Evolutionary conservation across 2,329 filamentous ascomycete genomes (phyloP), one percentile per base, ranked within the genome.

Genomic region (Hypoxylon rubiginosum): DNA sequence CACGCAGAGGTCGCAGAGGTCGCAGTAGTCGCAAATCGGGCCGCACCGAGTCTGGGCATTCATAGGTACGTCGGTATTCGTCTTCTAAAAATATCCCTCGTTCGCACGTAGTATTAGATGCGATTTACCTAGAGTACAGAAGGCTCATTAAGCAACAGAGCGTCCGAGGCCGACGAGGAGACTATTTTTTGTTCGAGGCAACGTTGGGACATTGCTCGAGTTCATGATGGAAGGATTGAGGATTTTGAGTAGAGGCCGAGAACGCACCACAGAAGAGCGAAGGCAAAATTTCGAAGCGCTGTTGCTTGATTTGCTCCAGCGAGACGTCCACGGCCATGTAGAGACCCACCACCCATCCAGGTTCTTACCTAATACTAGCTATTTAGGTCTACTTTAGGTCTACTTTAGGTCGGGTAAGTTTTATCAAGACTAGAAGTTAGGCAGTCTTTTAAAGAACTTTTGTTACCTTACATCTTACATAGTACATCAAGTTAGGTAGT

Each of bases 261-360:
- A 64, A 68, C 59, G 63, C 62, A 68, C 66, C 63, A 58, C 17
- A 64, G 50, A 55, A 62, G 24, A 28, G 30, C 30, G 48, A 68
- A 62, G 63, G 62, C 60, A 65, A 69, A 57, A 63, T 67, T 56
- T 56, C 46, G 57, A 58, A 45, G 15, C 51, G 24, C 52, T 54
- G 57, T n/a, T 62, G 57, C 39, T 62, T 68, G 65, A 68, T 66
- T 68, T 59, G 67, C 41, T 68, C 53, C 36, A 57, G 43, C 48
- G 66, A 58, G 41, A 48, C 36, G 24, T 39, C 56, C 63, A 60
- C 39, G 39, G 21, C n/a, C 39, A 43, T 57, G 61, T 58, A 48
- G 58, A 54, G 55, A 55, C 64, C 55, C 61, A 58, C 21, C 21
- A 24, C 56, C 54, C 49, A 59, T 60, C 57, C 66, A 64, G 59